Evolutionary conservation across 2,329 filamentous ascomycete species (phyloP), one percentile per base, ranked within the genome.

Genomic region (Diplocarpon mali): DNA sequence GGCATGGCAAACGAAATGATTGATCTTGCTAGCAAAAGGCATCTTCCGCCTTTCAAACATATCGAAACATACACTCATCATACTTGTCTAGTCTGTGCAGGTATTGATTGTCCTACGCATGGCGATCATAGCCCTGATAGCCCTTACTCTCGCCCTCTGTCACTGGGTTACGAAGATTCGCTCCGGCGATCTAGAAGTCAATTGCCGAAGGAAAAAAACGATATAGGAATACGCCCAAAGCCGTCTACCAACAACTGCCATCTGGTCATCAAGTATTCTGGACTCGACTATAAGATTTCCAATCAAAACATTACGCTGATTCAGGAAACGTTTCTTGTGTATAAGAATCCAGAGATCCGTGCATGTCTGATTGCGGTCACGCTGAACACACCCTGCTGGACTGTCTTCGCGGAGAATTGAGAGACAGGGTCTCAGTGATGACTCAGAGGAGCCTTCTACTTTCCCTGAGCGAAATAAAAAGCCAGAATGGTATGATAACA

Each of bases 401-500:
- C 54, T 24, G 51, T 59, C 8, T 48, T 52, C 30, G 16, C 20
- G 50, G 20, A 36, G 42, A 10, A 38, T 42, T 36, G 40, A 46
- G 35, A 34, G n/a, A 32, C 4, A 32, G 10, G 30, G 30, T 14
- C 30, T 32, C 20, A 7, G 20, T 7, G 20, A 24, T 24, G 20
- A 24, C 20, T 24, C 28, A 16, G 45, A 40, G 16, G 4, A 29
- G 30, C 11, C 4, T 32, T 32, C 11, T 12, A 3, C 11, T 12
- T 32, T 34, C 17, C 29, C 15, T 29, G 38, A 38, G 10, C 43
- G 36, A 2, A n/a, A 31, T 11, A 53, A 53, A 24, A 45, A 37
- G 16, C 49, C 45, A 15, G 46, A 54, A 27, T 62, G 60, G 60
- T 62, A 60, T 38, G 53, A 61, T 38, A 57, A 56, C 24, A 52